Conservation (phyloP, 768 basidiomycete species). For the Melanogaster broomeanus region DNA sequence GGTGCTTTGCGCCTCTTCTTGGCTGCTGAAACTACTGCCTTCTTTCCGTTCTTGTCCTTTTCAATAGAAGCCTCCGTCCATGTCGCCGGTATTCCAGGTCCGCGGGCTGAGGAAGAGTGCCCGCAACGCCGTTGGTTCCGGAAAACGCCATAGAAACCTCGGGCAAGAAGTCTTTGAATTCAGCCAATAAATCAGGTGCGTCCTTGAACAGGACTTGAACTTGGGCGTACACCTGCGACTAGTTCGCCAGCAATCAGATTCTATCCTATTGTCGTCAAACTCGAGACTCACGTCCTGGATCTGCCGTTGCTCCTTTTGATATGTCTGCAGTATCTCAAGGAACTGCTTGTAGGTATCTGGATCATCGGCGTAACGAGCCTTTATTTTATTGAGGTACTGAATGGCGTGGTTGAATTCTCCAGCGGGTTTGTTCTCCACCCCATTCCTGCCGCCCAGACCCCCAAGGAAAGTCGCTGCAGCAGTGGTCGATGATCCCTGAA, state of each 20-base stretch:
- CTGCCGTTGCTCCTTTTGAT: conserved; percentile 81
- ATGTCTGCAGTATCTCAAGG: conserved; percentile 83
- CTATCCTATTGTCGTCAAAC: conserved; percentile 3
- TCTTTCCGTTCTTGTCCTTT: conserved; percentile 44
- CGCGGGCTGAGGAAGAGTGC: conserved; percentile 54
- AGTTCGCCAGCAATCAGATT: conserved; percentile 11
- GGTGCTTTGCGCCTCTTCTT: conserved; percentile 63
- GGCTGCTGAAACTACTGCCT: conserved; percentile 38
- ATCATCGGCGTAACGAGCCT: conserved; percentile 84
- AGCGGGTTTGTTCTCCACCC: conserved; percentile 52
- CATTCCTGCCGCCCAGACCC: conserved; percentile 51
- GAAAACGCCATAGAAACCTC: conserved; percentile 51
- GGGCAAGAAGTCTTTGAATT: conserved; percentile 83
- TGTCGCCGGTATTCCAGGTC: conserved; percentile 33
- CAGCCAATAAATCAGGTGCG: conserved; percentile 73
- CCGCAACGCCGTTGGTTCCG: conserved; percentile 41
- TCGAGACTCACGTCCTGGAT: conserved; percentile 63
- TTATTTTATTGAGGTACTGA: conserved; percentile 98
- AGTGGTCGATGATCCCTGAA: conserved; percentile 48
- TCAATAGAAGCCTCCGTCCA: conserved; percentile 42
- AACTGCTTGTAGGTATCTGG: conserved; percentile 93
- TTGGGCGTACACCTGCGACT: conserved; percentile 79
- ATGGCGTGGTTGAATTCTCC: conserved; percentile 93
- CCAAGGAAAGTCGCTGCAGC: conserved; percentile 70
- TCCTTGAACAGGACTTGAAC: conserved; percentile 82